These are phyloP conservation scores for Rhizophagus prolifer DNA, from an alignment of 192 early-diverging fungal genomes.

Conservation along the genomic window DNA sequence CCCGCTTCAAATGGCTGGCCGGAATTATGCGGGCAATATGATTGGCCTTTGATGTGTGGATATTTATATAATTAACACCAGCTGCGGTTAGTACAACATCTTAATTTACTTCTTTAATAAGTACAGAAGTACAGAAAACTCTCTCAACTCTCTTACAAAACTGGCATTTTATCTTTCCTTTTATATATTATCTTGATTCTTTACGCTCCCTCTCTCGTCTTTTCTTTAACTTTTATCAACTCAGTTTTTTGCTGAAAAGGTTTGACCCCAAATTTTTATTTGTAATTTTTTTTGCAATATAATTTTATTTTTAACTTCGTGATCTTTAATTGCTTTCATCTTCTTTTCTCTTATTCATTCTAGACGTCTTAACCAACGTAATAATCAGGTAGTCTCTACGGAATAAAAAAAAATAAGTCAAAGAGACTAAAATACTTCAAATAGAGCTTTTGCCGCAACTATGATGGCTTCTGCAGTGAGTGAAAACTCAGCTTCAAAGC, in stretches of 20 bases:
- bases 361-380: not conserved
- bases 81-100: not conserved
- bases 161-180: not conserved
- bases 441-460: not conserved
- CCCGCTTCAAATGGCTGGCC: no score
- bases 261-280: not conserved
- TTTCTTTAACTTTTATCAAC: conserved; percentile 1
- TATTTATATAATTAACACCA: no score
- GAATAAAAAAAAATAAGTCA: not conserved
- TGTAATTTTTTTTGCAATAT: not conserved
- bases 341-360: not conserved
- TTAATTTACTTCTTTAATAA: not conserved
- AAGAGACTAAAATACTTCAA: no score
- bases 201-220: not conserved
- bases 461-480: conserved; percentile 19
- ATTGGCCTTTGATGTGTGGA: no score
- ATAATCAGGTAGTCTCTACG: not conserved
- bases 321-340: conserved; percentile 11
- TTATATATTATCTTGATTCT: not conserved
- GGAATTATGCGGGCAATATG: no score
- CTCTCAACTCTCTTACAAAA: not conserved
- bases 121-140: not conserved
- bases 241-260: not conserved
- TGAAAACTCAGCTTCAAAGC: conserved; percentile 6
- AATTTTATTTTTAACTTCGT: not conserved